phyloP scores from a whole-genome alignment of 2,329 filamentous ascomycete species.

The Didymella glomerata region DNA sequence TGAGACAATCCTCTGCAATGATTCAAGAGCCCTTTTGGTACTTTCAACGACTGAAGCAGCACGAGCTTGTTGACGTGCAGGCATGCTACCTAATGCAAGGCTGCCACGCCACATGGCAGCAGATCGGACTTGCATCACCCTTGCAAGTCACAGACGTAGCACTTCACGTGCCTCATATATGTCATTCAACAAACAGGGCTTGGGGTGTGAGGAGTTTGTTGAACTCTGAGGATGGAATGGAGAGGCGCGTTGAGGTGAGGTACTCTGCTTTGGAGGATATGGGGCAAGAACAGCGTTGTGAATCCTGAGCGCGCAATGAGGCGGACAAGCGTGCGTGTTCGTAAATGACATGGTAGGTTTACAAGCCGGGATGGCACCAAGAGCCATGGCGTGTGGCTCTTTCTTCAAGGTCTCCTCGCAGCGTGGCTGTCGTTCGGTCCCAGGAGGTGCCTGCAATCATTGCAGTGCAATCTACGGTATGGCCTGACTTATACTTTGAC shows the following conservation, averaged over 20 bases:
- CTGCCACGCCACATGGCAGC: not conserved
- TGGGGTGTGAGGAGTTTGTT: not conserved
- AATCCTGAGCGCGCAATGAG: not conserved
- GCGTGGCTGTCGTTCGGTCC: not conserved
- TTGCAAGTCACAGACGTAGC: not conserved
- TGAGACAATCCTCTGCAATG: not conserved
- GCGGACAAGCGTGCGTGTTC: not conserved
- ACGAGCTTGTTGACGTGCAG: not conserved
- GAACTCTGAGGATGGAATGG: not conserved
- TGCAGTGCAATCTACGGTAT: not conserved
- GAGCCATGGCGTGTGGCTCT: not conserved
- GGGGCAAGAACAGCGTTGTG: not conserved
- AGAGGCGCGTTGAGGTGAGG: not conserved
- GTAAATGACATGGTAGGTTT: not conserved
- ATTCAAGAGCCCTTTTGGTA: not conserved
- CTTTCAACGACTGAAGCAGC: not conserved
- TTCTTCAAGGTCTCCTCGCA: not conserved
- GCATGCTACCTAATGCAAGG: conserved; percentile 3
- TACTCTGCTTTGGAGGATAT: not conserved
- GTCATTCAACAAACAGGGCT: not conserved
- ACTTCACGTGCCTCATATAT: not conserved
- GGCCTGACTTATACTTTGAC: not conserved
- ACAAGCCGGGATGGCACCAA: not conserved
- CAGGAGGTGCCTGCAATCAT: not conserved
- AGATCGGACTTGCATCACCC: not conserved